phyloP scores from a whole-genome alignment of 257 asterid species.

The Solanum medicagineum region DNA sequence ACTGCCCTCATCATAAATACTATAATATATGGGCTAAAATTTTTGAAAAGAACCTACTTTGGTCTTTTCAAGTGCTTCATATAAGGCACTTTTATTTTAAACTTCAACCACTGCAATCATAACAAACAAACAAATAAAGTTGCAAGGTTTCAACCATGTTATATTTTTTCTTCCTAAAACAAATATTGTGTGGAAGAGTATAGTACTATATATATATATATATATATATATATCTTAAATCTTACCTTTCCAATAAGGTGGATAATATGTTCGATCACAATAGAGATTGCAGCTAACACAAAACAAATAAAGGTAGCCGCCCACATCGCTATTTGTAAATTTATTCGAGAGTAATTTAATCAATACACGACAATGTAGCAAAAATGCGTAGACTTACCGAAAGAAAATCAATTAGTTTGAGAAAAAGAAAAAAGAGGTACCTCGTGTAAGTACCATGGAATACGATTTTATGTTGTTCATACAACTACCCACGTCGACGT shows the following conservation, averaged over 20 bases:
- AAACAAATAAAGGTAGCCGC: conserved; percentile 64
- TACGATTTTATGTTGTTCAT: too few species aligned
- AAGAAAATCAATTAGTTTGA: too few species aligned
- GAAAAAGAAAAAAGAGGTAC: too few species aligned
- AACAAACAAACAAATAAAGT: background rate
- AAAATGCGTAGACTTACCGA: too few species aligned
- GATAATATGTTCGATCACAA: conserved; percentile 54
- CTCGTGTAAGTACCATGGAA: too few species aligned
- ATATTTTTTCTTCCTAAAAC: background rate
- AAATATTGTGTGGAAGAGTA: background rate
- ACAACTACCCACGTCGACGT: too few species aligned
- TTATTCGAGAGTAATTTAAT: too few species aligned
- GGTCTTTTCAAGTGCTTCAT: conserved; percentile 69
- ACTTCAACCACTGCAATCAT: conserved; percentile 59
- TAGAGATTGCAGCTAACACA: conserved; percentile 40
- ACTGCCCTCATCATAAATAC: too few species aligned
- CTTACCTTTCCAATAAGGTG: conserved; percentile 52
- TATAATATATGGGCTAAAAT: background rate
- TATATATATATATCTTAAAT: background rate
- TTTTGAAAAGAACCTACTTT: conserved; percentile 44
- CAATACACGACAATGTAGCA: too few species aligned
- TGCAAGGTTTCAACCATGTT: background rate
- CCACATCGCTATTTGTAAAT: conserved; percentile 58
- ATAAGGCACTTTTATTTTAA: conserved; percentile 58
- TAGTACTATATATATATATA: too few species aligned